Evolutionary conservation across 1,139 yeast genomes (phyloP).

Genomic region (Geotrichum siamense): DNA sequence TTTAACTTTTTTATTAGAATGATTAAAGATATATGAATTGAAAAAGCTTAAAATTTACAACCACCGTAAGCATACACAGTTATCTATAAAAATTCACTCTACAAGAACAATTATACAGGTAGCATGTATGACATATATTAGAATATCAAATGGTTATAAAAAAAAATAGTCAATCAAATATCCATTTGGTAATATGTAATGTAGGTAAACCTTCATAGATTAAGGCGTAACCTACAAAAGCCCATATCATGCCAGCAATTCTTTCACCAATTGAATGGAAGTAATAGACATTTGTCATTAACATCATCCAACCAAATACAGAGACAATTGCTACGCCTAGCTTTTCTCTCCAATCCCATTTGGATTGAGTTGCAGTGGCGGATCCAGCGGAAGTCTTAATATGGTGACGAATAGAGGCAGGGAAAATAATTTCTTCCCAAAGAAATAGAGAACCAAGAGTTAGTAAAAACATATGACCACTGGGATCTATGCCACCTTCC

Average conservation of each 20-base stretch:
- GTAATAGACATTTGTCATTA: conserved; percentile 67
- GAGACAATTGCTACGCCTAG: conserved; percentile 41
- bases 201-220: conserved; percentile 35
- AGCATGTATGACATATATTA: too few relatives aligned
- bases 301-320: conserved; percentile 82
- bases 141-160: too few relatives aligned
- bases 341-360: conserved; percentile 20
- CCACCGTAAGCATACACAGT: too few relatives aligned
- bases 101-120: too few relatives aligned
- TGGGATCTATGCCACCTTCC: conserved; percentile 94
- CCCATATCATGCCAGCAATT: conserved; percentile 57
- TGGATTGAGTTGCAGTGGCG: not conserved
- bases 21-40: too few relatives aligned
- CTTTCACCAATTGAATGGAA: conserved; percentile 80
- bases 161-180: too few relatives aligned
- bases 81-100: too few relatives aligned
- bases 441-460: conserved; percentile 65
- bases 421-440: conserved; percentile 55
- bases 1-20: too few relatives aligned
- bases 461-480: conserved; percentile 83
- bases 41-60: too few relatives aligned
- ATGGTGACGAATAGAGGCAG: too few relatives aligned
- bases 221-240: conserved; percentile 42
- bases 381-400: not conserved
- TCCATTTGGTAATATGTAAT: too few relatives aligned